Evolutionary conservation across 169 alveolate genomes (phyloP).

Genomic region (Plasmodium berghei): DNA sequence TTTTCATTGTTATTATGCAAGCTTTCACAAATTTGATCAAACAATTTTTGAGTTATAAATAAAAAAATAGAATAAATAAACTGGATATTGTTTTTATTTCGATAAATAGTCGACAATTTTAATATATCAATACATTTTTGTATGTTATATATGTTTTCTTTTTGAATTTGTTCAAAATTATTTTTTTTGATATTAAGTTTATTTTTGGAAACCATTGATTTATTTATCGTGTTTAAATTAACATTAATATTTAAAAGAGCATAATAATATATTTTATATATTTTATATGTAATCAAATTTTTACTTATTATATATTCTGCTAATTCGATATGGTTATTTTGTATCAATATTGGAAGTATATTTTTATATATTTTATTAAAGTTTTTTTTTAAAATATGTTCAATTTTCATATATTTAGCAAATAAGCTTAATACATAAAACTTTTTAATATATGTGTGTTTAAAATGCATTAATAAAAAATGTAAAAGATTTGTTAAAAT

Average conservation of each 20-base stretch:
- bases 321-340: neutral
- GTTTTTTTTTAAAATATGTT: neutral
- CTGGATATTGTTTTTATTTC: neutral
- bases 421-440: constrained; percentile 14
- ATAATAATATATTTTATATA: constrained; percentile 15
- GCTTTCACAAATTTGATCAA: neutral
- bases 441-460: constrained; percentile 11
- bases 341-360: constrained; percentile 1
- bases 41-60: constrained; percentile 2
- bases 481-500: constrained; percentile 1
- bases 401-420: neutral
- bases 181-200: neutral
- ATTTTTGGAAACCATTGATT: too few relatives aligned
- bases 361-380: constrained; percentile 3
- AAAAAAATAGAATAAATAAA: constrained; percentile 17
- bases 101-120: neutral
- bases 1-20: too few relatives aligned
- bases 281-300: neutral
- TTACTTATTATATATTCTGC: constrained; percentile 17
- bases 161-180: too few relatives aligned
- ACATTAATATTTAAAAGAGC: constrained; percentile 38
- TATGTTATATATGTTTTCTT: constrained; percentile 14
- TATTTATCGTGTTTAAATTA: neutral
- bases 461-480: constrained; percentile 7
- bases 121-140: constrained; percentile 17